phyloP scores from a whole-genome alignment of 2,329 filamentous ascomycete genomes.

The Berkeleyomyces rouxiae region DNA sequence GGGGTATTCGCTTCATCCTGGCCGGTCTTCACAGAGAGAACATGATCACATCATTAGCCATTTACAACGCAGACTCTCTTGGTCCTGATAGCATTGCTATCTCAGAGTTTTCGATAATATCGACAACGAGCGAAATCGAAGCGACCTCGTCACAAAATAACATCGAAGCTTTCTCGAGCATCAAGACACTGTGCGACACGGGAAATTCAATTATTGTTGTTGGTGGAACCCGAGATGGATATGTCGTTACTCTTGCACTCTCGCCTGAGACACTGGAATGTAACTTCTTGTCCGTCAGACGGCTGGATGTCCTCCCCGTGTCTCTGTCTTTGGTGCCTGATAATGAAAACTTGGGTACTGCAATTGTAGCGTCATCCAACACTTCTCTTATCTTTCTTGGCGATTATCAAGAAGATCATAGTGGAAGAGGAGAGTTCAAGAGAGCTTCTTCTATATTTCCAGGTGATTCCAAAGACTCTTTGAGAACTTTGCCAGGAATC shows the following conservation, averaged over 20 bases:
- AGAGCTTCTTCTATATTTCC: slow-evolving; percentile 33
- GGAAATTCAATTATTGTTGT: slow-evolving; percentile 21
- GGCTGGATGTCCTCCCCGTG: slow-evolving; percentile 23
- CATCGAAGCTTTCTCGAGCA: slow-evolving; percentile 31
- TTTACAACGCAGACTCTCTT: slow-evolving; percentile 8
- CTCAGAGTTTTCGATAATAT: slow-evolving; percentile 5
- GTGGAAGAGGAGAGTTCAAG: slow-evolving; percentile 20
- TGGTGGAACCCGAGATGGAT: slow-evolving; percentile 35
- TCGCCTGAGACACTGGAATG: slow-evolving; percentile 1
- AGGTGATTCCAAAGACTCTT: slow-evolving; percentile 29
- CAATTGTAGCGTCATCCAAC: slow-evolving; percentile 33
- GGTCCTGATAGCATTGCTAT: background rate
- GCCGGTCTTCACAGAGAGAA: slow-evolving; percentile 19
- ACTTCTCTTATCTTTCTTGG: slow-evolving; percentile 29
- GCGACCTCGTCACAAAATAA: slow-evolving; percentile 7
- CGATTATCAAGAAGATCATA: slow-evolving; percentile 20
- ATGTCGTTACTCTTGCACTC: slow-evolving; percentile 26
- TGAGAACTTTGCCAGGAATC: background rate
- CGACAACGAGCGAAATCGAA: background rate
- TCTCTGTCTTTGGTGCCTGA: background rate
- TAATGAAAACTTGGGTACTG: slow-evolving; percentile 3
- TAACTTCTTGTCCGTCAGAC: slow-evolving; percentile 6
- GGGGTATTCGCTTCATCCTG: slow-evolving; percentile 16
- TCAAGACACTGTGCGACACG: slow-evolving; percentile 22
- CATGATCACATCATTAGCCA: slow-evolving; percentile 2